Percentiles rank a stretch among this genome's conserved stretches.
Evolutionary conservation across 768 basidiomycete genomes (phyloP).

Genomic region (Amanita subjunquillea): DNA sequence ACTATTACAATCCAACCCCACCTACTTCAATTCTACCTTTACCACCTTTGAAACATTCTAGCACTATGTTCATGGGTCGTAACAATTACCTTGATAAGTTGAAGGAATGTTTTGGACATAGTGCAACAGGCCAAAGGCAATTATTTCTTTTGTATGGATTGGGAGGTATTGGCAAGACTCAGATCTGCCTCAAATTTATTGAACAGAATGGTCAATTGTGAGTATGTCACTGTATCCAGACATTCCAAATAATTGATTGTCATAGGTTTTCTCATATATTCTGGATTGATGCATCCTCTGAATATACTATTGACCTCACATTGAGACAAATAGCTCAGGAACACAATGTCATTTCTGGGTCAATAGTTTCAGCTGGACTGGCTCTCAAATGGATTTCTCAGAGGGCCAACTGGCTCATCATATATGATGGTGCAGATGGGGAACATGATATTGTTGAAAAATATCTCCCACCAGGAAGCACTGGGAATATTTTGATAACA

Average conservation of each 20-base stretch:
- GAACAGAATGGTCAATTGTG: too few species aligned
- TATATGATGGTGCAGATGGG: too few species aligned
- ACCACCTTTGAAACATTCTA: neutral
- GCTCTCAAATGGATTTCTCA: neutral
- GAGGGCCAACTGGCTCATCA: too few species aligned
- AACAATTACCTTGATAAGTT: neutral
- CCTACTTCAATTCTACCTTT: neutral
- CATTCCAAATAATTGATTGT: neutral
- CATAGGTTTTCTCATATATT: conserved; percentile 9
- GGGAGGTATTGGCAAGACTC: neutral
- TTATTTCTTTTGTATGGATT: conserved; percentile 9
- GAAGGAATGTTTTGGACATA: neutral
- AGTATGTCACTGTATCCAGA: too few species aligned
- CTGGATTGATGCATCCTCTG: conserved; percentile 14
- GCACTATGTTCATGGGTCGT: conserved; percentile 4
- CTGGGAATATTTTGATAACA: too few species aligned
- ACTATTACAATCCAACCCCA: neutral
- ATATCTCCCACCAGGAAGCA: too few species aligned
- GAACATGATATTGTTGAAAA: too few species aligned
- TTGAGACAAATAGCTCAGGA: conserved; percentile 4
- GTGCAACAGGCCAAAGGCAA: neutral
- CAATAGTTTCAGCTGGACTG: conserved; percentile 9
- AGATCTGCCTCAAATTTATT: neutral
- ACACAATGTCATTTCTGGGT: conserved; percentile 4
- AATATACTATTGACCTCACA: conserved; percentile 5